Base-by-base conservation (phyloP, 2,329 filamentous ascomycete species). In the Nannizziopsis barbatae region DNA sequence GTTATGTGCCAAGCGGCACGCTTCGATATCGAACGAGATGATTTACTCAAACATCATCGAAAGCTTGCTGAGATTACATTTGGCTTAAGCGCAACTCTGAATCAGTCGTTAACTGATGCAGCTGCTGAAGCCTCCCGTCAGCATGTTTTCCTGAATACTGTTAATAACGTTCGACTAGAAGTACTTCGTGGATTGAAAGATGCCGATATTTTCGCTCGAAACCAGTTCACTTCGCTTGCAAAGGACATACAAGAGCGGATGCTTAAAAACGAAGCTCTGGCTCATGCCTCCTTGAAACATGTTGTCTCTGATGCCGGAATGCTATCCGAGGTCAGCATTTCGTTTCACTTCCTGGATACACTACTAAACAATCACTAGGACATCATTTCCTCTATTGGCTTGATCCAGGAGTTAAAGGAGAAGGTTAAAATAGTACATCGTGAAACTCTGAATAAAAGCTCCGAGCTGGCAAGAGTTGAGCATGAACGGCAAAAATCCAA, bases 1-100 rank as follows among this genome's bases (percentile, higher is more conserved):
- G 63, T 78, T 14, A 76, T 83, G 55, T 84, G 81, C 54, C 74
- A 80, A 52, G 77, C 78, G 22, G 73, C 75, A 37, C 72, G 79
- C 33, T 65, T 71, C 37, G 74, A 79, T 45, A 71, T 75, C 11
- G 78, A 82, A 50, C 77, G 75, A 48, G 67, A 70, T 31, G 65
- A 71, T 33, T 55, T 70, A 3, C 55, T 72, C 2, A 57, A 63
- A 17, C 59, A 69, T 1, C 60, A 72, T 51, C 61, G 59, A n/a
- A 60, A 62, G 14, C 61, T 71, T 20, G 51, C 64, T 1, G 57
- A 67, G 27, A 63, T 63, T 30, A 65, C 62, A 7, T 53, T 59
- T 1, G 65, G 64, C 31, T 55, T 71, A 9, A 62, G 60, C 12
- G 48, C 57, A 5, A 64, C 61, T 0, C 57, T 71, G 1, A 59